Conservation (phyloP, 305 asterid genomes). For the Fraxinus ornus region DNA sequence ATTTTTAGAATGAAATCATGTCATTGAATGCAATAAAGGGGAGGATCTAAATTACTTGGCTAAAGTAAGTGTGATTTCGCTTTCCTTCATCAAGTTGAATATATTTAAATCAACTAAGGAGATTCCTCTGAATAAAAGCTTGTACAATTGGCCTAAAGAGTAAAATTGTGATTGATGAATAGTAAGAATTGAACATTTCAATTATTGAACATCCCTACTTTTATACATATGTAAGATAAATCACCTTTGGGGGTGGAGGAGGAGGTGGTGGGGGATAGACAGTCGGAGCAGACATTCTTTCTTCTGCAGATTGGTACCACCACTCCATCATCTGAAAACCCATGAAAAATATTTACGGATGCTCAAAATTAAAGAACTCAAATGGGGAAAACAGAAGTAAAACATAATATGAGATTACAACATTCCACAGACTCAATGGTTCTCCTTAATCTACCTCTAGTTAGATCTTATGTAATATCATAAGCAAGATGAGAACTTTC, state of each 20-base stretch:
- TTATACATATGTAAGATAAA: neutral
- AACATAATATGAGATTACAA: neutral
- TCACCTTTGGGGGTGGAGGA: constrained; percentile 89
- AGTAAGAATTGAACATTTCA: neutral
- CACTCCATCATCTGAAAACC: constrained; percentile 91
- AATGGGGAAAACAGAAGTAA: constrained; percentile 1
- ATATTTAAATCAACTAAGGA: neutral
- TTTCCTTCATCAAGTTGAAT: neutral
- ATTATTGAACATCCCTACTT: neutral
- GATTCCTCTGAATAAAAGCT: neutral
- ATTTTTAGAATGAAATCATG: neutral
- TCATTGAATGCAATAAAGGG: neutral
- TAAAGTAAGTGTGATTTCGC: neutral
- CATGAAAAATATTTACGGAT: neutral
- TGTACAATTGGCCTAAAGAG: neutral
- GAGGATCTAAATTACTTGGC: neutral
- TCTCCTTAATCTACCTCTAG: neutral
- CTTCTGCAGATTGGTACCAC: constrained; percentile 99
- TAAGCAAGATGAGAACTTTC: neutral
- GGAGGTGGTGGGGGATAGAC: constrained; percentile 99
- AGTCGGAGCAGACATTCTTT: constrained; percentile 98
- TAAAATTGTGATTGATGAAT: neutral
- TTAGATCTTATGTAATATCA: neutral
- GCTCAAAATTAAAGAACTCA: constrained; percentile 2
- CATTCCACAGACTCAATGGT: neutral